These are phyloP conservation scores for Boletus subcaerulescens DNA, from an alignment of 768 basidiomycete genomes.

Conservation along the genomic window DNA sequence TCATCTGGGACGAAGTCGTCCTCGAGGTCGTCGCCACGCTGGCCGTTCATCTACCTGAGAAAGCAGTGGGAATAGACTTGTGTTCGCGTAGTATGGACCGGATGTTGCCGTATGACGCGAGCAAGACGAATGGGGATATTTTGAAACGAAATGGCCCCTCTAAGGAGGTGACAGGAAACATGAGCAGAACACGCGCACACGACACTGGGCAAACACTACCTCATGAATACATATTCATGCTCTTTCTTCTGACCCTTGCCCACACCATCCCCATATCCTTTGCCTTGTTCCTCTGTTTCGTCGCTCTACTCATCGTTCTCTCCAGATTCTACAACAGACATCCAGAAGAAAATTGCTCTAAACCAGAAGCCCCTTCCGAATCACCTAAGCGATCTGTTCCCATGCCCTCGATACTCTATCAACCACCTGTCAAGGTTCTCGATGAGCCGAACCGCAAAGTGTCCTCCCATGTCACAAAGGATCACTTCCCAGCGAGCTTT, in stretches of 20 bases:
- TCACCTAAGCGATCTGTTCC: background rate
- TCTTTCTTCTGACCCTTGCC: constrained; percentile 9
- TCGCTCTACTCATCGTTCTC: constrained; percentile 2
- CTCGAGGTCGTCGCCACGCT: constrained; percentile 75
- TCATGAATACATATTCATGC: constrained; percentile 1
- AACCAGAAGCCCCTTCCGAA: background rate
- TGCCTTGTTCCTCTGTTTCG: background rate
- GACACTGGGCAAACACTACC: background rate
- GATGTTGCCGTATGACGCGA: background rate
- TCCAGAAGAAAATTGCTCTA: background rate
- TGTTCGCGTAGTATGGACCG: too few relatives aligned
- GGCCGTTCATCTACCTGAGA: constrained; percentile 22
- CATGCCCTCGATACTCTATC: constrained; percentile 22
- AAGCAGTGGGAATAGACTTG: too few relatives aligned
- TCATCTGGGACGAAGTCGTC: constrained; percentile 79
- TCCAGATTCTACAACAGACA: background rate
- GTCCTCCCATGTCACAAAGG: constrained; percentile 1
- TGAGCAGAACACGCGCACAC: constrained; percentile 28
- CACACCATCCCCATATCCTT: background rate
- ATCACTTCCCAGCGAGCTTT: background rate
- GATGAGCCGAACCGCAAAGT: constrained; percentile 1
- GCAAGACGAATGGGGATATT: constrained; percentile 13
- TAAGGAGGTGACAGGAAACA: constrained; percentile 17
- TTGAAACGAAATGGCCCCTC: too few relatives aligned
- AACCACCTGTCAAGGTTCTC: constrained; percentile 4